Evolutionary conservation across 176 grass and related monocot species (phyloP).

Genomic region (Oryza longistaminata): DNA sequence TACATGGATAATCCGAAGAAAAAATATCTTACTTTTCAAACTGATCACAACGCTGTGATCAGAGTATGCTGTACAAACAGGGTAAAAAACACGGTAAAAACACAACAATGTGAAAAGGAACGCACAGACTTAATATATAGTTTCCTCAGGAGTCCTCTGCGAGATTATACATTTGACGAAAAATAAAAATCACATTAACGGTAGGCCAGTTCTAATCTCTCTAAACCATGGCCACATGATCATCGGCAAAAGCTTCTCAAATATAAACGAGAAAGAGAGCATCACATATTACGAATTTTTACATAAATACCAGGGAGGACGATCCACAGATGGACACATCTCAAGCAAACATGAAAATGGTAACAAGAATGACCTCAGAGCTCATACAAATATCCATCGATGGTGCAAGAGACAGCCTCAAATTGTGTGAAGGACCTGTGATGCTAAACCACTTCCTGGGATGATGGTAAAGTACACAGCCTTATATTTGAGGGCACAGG

Average conservation of each 20-base stretch:
- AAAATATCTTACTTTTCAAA: background rate
- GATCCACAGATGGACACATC: background rate
- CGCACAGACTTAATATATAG: background rate
- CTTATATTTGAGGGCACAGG: too few relatives aligned
- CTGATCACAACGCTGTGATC: background rate
- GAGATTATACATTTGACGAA: background rate
- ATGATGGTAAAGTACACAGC: background rate
- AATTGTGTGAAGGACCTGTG: background rate
- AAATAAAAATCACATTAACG: background rate
- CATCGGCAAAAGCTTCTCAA: background rate
- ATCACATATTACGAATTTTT: background rate
- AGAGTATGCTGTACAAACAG: background rate
- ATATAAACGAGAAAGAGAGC: background rate
- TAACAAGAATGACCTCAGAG: slow-evolving; percentile 1
- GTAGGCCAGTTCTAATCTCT: background rate
- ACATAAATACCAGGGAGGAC: background rate
- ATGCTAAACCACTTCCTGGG: background rate
- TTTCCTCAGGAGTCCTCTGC: background rate
- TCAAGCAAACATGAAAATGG: background rate
- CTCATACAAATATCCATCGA: background rate
- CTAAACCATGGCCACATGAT: background rate
- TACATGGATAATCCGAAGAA: background rate
- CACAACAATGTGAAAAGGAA: background rate
- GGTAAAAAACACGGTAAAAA: background rate
- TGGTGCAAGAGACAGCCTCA: background rate